Evolutionary conservation across 495 filamentous ascomycete genomes (phyloP).

Genomic region (Endocarpon pusillum): DNA sequence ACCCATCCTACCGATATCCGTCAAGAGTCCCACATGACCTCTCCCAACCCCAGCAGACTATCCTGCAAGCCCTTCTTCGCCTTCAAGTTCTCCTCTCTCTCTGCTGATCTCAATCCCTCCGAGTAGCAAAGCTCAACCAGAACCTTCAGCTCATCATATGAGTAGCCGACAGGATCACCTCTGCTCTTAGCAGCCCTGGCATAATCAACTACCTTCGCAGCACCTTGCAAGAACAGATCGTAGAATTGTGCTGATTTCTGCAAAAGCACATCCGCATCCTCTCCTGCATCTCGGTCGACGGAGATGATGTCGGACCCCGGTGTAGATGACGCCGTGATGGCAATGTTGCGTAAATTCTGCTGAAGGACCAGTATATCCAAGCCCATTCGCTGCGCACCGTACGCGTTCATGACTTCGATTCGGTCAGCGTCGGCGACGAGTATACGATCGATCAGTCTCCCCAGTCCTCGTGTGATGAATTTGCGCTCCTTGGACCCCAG

Average conservation of each 20-base stretch:
- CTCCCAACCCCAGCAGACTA: slow-evolving; percentile 54
- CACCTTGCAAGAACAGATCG: slow-evolving; percentile 60
- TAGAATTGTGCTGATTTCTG: slow-evolving; percentile 58
- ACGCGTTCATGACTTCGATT: slow-evolving; percentile 53
- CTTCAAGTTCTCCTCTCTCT: slow-evolving; percentile 53
- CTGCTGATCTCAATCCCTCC: slow-evolving; percentile 49
- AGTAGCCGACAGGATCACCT: slow-evolving; percentile 36
- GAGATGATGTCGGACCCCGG: slow-evolving; percentile 3
- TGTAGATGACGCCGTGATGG: slow-evolving; percentile 11
- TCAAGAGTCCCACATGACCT: slow-evolving; percentile 58
- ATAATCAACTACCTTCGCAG: slow-evolving; percentile 48
- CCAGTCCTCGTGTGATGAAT: slow-evolving; percentile 61
- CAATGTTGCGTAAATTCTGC: slow-evolving; percentile 88
- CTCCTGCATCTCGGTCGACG: slow-evolving; percentile 4
- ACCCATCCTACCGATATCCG: no score
- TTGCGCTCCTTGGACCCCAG: slow-evolving; percentile 40
- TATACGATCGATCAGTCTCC: slow-evolving; percentile 48
- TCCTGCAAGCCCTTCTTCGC: slow-evolving; percentile 64
- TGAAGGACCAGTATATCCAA: slow-evolving; percentile 87
- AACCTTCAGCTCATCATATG: slow-evolving; percentile 67
- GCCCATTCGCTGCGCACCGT: slow-evolving; percentile 65
- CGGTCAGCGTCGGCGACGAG: slow-evolving; percentile 46
- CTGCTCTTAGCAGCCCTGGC: slow-evolving; percentile 38
- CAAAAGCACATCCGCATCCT: slow-evolving; percentile 35
- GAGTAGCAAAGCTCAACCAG: slow-evolving; percentile 77